Base-by-base conservation (phyloP, 2,329 filamentous ascomycete genomes). In the Colletotrichum theobromicola region DNA sequence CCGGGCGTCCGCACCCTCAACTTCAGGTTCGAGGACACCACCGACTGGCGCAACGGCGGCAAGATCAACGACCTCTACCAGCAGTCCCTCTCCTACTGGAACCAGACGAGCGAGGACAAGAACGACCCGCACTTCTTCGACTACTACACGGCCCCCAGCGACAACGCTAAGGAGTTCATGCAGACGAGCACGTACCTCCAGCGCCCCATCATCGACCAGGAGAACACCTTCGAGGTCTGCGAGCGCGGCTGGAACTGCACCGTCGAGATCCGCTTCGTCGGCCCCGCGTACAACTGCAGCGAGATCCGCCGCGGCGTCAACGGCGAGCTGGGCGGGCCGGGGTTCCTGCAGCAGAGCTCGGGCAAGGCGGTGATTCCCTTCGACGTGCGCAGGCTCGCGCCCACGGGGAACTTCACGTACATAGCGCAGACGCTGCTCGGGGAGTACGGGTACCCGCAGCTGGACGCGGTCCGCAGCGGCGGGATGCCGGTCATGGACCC, bases 211-310 rank as follows among this genome's bases (percentile, higher is more conserved):
- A 77, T 80, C 18, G 64, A 75, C 10, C 80, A 79, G 18, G 58
- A 81, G 3, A 81, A 83, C 5, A 79, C 77, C 1, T 75, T 83
- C 26, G 75, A 80, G 42, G 81, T 83, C 2, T 82, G 82, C 64
- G 80, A 82, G 32, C 46, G 72, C 0, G 79, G 81, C 9, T 84
- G 81, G 79, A 84, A 84, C 66, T 85, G 83, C 60, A 81, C 80
- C 2, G 83, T 82, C 68, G 78, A 75, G 1, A 75, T 83, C 62
- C 74, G 79, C 32, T 84, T 85, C 53, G 77, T 77, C 15, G 83
- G 76, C 6, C 83, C 83, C 0, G 83, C 81, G 12, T 84, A 84
- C 72, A 81, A 82, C 72, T 85, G 83, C 69, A 62, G 60, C 60
- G 30, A n/a, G 8, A 62, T 62, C 60, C 34, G 60, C 77, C 10